Percentiles rank a stretch among this genome's conserved stretches.
Conservation (phyloP, 352 stramenopile species). For the Globisporangium middletonii region DNA sequence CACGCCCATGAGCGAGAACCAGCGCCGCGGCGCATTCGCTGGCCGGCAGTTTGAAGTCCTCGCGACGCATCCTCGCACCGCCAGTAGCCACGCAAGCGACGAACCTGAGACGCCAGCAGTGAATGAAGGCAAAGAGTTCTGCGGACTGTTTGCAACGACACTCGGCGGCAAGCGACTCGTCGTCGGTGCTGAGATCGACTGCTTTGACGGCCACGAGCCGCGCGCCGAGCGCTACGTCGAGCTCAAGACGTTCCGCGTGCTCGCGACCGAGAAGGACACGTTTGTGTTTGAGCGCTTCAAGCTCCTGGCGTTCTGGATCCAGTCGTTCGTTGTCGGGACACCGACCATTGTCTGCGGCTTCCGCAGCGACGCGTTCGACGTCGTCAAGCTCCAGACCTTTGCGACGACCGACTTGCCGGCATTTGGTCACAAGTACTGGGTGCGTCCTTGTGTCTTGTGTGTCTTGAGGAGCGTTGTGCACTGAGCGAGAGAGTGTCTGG, state of each 20-base stretch:
- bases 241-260: constrained; percentile 62
- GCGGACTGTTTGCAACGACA: constrained; percentile 51
- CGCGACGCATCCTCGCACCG: constrained; percentile 19
- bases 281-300: constrained; percentile 79
- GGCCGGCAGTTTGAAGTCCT: constrained; percentile 72
- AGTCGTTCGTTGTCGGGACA: constrained; percentile 72
- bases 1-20: constrained; percentile 39
- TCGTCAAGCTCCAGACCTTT: constrained; percentile 65
- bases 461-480: neutral
- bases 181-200: constrained; percentile 66
- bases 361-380: constrained; percentile 49
- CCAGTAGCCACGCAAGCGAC: neutral
- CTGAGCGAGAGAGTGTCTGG: neutral
- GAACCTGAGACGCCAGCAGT: constrained; percentile 18
- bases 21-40: constrained; percentile 52
- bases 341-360: constrained; percentile 72
- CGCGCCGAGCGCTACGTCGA: constrained; percentile 38
- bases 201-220: constrained; percentile 21
- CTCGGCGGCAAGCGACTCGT: constrained; percentile 46
- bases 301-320: constrained; percentile 79
- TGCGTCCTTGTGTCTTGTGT: constrained; percentile 16
- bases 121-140: constrained; percentile 68
- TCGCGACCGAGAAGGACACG: constrained; percentile 55
- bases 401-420: constrained; percentile 49
- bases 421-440: constrained; percentile 70